Conservation (phyloP, 495 filamentous ascomycete species). For the Melanomma pulvis-pyrius region DNA sequence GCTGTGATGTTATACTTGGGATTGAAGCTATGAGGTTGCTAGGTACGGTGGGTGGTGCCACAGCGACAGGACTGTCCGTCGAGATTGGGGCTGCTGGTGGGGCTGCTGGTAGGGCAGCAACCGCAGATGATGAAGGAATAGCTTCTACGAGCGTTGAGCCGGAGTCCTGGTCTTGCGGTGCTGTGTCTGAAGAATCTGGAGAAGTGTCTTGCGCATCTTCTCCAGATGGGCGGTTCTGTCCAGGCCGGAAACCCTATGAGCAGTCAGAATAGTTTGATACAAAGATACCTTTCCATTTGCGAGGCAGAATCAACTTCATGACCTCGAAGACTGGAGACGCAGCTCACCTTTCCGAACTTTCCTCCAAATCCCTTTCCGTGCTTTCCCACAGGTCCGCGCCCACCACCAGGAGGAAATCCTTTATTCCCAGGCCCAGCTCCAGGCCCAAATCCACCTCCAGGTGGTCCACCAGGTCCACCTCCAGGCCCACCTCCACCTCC, state of each 20-base stretch:
- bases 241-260: background rate
- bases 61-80: background rate
- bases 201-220: background rate
- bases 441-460: background rate
- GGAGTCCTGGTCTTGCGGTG: background rate
- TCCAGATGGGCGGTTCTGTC: background rate
- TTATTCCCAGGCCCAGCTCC: background rate
- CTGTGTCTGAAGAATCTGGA: background rate
- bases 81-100: background rate
- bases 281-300: background rate
- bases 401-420: slow-evolving; percentile 3
- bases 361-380: background rate
- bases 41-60: background rate
- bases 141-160: background rate
- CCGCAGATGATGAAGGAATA: background rate
- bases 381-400: background rate
- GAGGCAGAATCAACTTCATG: background rate
- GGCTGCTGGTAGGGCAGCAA: background rate
- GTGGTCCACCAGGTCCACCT: too few species aligned
- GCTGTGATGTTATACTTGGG: background rate
- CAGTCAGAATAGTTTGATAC: background rate
- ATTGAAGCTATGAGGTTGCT: background rate
- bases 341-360: slow-evolving; percentile 8
- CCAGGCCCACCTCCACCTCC: background rate
- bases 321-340: background rate